phyloP scores from a whole-genome alignment of 805 yeast genomes.

The Candida schatavii region DNA sequence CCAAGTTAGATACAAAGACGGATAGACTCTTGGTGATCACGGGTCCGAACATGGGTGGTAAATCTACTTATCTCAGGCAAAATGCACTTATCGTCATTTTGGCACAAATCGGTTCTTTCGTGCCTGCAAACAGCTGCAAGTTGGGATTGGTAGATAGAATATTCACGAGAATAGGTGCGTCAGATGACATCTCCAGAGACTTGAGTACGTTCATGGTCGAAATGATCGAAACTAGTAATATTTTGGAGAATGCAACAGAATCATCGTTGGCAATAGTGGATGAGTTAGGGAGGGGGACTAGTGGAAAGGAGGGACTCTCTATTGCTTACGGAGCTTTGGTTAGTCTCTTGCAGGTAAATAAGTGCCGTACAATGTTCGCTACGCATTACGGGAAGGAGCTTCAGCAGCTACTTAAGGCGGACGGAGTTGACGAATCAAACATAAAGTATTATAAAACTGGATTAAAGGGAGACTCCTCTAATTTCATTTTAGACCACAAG shows the following conservation, averaged over 20 bases:
- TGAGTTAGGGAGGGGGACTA: slow-evolving; percentile 85
- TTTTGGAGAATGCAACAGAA: slow-evolving; percentile 52
- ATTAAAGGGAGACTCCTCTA: slow-evolving; percentile 18
- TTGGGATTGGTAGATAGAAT: slow-evolving; percentile 73
- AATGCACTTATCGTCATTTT: slow-evolving; percentile 67
- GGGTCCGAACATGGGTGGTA: slow-evolving; percentile 91
- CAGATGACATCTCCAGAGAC: slow-evolving; percentile 71
- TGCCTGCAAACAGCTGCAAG: slow-evolving; percentile 61
- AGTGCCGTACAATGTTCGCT: slow-evolving; percentile 80
- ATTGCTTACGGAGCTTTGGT: slow-evolving; percentile 76
- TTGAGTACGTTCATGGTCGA: slow-evolving; percentile 89
- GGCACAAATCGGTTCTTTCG: slow-evolving; percentile 73
- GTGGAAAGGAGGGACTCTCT: slow-evolving; percentile 79
- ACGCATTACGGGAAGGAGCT: slow-evolving; percentile 66
- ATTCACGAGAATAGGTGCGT: slow-evolving; percentile 83
- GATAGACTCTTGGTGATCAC: slow-evolving; percentile 55
- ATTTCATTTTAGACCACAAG: slow-evolving; percentile 51
- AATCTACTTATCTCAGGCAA: slow-evolving; percentile 72
- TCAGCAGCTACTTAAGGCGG: slow-evolving; percentile 32
- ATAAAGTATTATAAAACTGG: slow-evolving; percentile 32
- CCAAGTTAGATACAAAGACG: slow-evolving; percentile 19
- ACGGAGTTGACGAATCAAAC: slow-evolving; percentile 23
- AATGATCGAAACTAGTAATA: slow-evolving; percentile 63
- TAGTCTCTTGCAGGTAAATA: slow-evolving; percentile 50
- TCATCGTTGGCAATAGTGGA: slow-evolving; percentile 65